Conservation (phyloP, 352 stramenopile genomes). For the Pythium volutum region DNA sequence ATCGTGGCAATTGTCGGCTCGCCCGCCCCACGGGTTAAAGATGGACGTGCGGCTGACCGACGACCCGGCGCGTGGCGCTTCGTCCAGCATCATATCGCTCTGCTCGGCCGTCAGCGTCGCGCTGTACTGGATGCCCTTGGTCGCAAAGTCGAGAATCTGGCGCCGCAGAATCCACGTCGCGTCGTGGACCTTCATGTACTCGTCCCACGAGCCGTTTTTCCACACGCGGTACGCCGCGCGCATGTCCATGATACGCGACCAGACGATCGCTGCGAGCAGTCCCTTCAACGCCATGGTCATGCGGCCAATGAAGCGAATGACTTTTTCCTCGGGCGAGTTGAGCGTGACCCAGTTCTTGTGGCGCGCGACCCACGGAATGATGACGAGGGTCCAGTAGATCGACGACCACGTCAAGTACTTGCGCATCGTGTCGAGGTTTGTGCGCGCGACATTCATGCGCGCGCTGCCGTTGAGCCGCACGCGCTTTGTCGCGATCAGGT, state of each 20-base stretch:
- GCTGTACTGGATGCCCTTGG: constrained; percentile 70
- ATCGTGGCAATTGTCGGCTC: constrained; percentile 32
- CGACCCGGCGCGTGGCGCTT: constrained; percentile 44
- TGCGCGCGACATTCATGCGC: constrained; percentile 42
- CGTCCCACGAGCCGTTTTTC: constrained; percentile 79
- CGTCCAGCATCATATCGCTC: constrained; percentile 7
- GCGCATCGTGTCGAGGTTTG: constrained; percentile 76
- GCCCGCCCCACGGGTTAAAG: constrained; percentile 65
- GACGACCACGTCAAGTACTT: constrained; percentile 76
- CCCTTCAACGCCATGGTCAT: constrained; percentile 67
- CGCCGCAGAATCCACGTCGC: constrained; percentile 79
- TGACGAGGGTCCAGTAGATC: constrained; percentile 62
- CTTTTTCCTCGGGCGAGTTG: constrained; percentile 58
- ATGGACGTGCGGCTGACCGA: constrained; percentile 61
- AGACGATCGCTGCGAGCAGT: constrained; percentile 60
- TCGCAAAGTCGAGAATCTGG: constrained; percentile 83
- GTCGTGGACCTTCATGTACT: constrained; percentile 85
- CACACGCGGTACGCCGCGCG: constrained; percentile 68
- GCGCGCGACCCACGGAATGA: constrained; percentile 65
- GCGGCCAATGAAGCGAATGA: constrained; percentile 62
- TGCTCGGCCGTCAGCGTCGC: constrained; percentile 18
- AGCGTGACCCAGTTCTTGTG: constrained; percentile 45
- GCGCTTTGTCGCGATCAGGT: constrained; percentile 68
- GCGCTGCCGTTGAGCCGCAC: constrained; percentile 47
- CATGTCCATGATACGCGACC: constrained; percentile 61